These are phyloP conservation scores for Fusarium nodosum DNA, from an alignment of 2,329 filamentous ascomycete species.

Conservation along the genomic window DNA sequence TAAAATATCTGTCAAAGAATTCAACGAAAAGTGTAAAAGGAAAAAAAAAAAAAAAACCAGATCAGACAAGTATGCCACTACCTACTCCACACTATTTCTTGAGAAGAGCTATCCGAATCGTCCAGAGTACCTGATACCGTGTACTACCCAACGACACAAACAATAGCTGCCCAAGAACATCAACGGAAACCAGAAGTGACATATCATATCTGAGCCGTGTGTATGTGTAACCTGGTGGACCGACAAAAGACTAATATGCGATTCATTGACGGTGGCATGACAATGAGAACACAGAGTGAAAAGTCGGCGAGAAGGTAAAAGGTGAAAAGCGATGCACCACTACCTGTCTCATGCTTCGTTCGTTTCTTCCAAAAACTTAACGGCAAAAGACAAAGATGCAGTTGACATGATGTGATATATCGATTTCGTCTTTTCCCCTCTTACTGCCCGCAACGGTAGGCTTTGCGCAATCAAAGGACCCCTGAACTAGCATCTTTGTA, in stretches of 20 bases:
- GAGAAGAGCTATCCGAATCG: not conserved
- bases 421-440: not conserved
- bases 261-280: not conserved
- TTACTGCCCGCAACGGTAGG: not conserved
- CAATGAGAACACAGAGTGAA: not conserved
- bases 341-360: too few relatives aligned
- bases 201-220: not conserved
- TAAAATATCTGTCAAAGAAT: fast-evolving
- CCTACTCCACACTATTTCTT: not conserved
- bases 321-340: not conserved
- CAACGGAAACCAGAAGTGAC: not conserved
- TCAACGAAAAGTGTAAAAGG: too few relatives aligned
- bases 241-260: not conserved
- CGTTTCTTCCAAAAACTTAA: fast-evolving
- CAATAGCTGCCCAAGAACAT: not conserved
- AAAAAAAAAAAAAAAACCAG: too few relatives aligned
- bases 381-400: not conserved
- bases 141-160: fast-evolving
- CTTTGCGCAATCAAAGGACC: not conserved
- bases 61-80: too few relatives aligned
- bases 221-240: not conserved
- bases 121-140: fast-evolving
- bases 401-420: not conserved
- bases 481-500: not conserved
- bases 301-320: not conserved